Percentiles rank a stretch among this genome's conserved stretches.
These are phyloP conservation scores for Lecanosticta acicola DNA, from an alignment of 2,329 filamentous ascomycete genomes.

Conservation along the genomic window DNA sequence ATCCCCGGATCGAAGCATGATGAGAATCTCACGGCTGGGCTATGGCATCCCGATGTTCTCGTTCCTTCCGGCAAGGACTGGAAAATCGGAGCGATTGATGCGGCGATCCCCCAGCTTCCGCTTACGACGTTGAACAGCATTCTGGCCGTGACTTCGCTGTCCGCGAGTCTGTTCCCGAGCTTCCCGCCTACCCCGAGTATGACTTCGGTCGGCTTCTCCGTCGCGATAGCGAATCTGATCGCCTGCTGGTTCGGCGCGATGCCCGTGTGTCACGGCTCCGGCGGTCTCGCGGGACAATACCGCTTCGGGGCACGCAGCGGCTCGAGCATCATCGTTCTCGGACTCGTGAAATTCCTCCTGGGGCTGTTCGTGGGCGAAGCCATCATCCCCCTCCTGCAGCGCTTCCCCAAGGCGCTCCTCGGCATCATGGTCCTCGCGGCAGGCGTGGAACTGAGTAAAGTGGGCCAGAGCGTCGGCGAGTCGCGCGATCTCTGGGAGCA, in stretches of 20 bases:
- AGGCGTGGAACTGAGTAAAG: constrained; percentile 79
- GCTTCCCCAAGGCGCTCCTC: constrained; percentile 71
- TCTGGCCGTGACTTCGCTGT: constrained; percentile 76
- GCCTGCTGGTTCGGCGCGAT: constrained; percentile 91
- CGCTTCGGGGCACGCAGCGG: constrained; percentile 88
- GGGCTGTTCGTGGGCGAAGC: constrained; percentile 70
- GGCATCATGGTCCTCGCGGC: constrained; percentile 87
- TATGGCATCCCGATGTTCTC: constrained; percentile 56
- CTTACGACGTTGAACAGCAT: constrained; percentile 90
- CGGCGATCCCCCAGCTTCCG: constrained; percentile 77
- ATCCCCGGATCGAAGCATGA: constrained; percentile 34
- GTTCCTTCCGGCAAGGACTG: constrained; percentile 44
- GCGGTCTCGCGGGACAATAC: constrained; percentile 83
- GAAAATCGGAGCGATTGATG: constrained; percentile 55
- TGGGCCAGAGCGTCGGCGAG: constrained; percentile 78
- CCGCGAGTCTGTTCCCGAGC: constrained; percentile 66
- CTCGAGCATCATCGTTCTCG: constrained; percentile 73
- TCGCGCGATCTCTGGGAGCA: constrained; percentile 52
- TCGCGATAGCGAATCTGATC: constrained; percentile 75
- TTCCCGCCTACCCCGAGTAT: constrained; percentile 56
- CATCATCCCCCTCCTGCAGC: constrained; percentile 62
- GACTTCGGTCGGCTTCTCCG: constrained; percentile 73
- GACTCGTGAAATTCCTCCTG: constrained; percentile 66
- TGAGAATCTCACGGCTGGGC: constrained; percentile 38
- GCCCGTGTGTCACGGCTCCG: constrained; percentile 91